Evolutionary conservation across 768 basidiomycete genomes (phyloP).

Genomic region (Trametes punicea): DNA sequence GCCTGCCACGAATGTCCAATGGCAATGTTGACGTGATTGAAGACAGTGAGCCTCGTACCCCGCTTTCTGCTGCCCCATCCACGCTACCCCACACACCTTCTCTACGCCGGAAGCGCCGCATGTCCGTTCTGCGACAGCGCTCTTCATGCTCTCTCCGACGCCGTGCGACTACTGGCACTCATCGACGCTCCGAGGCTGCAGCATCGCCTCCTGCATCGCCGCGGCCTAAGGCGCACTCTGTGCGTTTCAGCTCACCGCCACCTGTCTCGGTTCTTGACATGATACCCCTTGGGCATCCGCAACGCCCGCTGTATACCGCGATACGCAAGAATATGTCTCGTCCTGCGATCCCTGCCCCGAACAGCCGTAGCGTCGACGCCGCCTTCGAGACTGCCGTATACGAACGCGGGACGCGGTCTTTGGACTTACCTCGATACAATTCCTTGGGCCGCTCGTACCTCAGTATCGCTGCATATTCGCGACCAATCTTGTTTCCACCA

Average conservation of each 20-base stretch:
- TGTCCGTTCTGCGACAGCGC: conserved; percentile 21
- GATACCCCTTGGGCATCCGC: conserved; percentile 22
- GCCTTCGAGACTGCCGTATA: conserved; percentile 10
- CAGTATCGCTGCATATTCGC: conserved; percentile 6
- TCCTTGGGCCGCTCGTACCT: conserved; percentile 15
- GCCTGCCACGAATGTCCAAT: conserved; percentile 11
- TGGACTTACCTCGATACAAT: conserved; percentile 18
- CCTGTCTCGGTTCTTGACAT: conserved; percentile 1
- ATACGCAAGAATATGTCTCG: conserved; percentile 28
- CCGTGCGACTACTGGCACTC: conserved; percentile 8
- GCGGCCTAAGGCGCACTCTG: conserved; percentile 6
- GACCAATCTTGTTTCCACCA: conserved; percentile 4
- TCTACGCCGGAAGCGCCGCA: conserved; percentile 20
- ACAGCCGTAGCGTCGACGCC: conserved; percentile 5
- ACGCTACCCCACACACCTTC: conserved; percentile 11
- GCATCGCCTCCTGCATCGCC: background rate
- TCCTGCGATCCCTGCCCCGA: conserved; percentile 12
- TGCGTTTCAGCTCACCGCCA: conserved; percentile 14
- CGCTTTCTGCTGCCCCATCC: conserved; percentile 4
- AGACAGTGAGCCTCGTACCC: conserved; percentile 12
- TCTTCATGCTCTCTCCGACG: conserved; percentile 27
- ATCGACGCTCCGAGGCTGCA: conserved; percentile 5
- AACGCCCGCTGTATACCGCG: conserved; percentile 29
- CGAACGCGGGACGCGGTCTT: conserved; percentile 18
- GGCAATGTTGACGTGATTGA: conserved; percentile 1